A percentile compares a stretch with the other conserved stretches of the same genome.
Conservation (phyloP, 495 filamentous ascomycete species). For the Neohortaea acidophila region DNA sequence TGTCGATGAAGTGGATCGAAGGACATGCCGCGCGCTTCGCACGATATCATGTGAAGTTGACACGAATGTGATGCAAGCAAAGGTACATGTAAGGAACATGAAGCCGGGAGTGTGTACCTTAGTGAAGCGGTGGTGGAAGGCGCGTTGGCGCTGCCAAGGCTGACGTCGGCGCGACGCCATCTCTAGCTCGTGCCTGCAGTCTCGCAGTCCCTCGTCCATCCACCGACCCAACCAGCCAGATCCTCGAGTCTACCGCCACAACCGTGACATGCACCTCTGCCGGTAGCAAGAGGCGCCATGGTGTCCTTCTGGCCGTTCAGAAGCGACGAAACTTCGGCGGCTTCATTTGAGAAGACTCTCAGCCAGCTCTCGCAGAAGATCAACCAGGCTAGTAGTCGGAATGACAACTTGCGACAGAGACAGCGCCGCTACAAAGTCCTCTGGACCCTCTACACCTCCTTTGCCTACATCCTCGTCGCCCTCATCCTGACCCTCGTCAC, state of each 20-base stretch:
- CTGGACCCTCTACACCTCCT: constrained; percentile 75
- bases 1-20: no score
- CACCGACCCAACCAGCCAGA: no score
- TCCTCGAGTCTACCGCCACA: not conserved
- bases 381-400: constrained; percentile 47
- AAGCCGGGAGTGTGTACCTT: no score
- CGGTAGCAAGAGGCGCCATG: constrained; percentile 10
- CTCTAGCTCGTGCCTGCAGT: no score
- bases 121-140: no score
- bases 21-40: no score
- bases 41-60: no score
- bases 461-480: constrained; percentile 74
- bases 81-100: no score
- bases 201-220: no score
- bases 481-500: constrained; percentile 69
- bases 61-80: no score
- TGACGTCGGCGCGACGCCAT: no score
- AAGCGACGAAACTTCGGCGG: constrained; percentile 72
- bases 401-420: constrained; percentile 54
- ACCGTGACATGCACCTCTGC: not conserved
- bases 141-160: no score
- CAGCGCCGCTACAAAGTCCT: constrained; percentile 68
- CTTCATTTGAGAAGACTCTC: constrained; percentile 82
- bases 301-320: constrained; percentile 22
- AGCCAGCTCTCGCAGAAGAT: constrained; percentile 71